Base-by-base conservation (phyloP, 2,329 filamentous ascomycete genomes). In the Colletotrichum godetiae region DNA sequence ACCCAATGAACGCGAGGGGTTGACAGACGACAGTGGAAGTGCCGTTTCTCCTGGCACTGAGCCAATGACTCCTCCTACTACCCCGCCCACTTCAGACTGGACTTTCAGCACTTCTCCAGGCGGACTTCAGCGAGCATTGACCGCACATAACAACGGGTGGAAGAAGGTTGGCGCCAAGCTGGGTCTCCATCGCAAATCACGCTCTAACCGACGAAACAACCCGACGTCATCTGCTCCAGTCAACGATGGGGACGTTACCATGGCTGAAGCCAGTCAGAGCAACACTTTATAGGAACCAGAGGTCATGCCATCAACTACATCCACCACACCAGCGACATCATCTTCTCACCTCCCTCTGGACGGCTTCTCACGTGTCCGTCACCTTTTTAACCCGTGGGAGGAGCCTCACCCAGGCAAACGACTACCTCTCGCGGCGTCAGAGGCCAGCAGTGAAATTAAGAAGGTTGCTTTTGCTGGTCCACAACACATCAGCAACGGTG, bases 1-100 rank as follows among this genome's bases (percentile, higher is more conserved):
- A 75, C 79, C 84, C 74, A 78, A 82, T 61, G 85, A 90, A 74
- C 81, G 87, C 60, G 86, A 89, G 35, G 85, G 86, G 27, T 81
- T 91, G 71, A 90, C 89, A 0, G 92, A 94, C 76, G 92, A 94
- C 79, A 93, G 89, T 72, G 89, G 88, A 68, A 89, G 88, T 74
- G 87, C 88, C n/a, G 87, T 86, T 70, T 91, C 91, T 64, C 85
- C 90, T 42, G 80, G 83, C 31, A 84, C 86, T 73, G 92, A 92
- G 78, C 92, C 88, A 3, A 92, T 94, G 86, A 95, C 93, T 4
- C 93, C 93, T 0, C 93, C 93, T 1, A 94, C 89, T 2, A 94
- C 92, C 3, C 92, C 93, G 42, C 92, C 93, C 0, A 89, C 88
- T 1, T 87, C 89, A 0, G 88, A 92, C 74, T 90, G 87, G 83